Evolutionary conservation across 345 rosid species (phyloP), one percentile per base, ranked within the genome.

Genomic region (Aegle marmelos): DNA sequence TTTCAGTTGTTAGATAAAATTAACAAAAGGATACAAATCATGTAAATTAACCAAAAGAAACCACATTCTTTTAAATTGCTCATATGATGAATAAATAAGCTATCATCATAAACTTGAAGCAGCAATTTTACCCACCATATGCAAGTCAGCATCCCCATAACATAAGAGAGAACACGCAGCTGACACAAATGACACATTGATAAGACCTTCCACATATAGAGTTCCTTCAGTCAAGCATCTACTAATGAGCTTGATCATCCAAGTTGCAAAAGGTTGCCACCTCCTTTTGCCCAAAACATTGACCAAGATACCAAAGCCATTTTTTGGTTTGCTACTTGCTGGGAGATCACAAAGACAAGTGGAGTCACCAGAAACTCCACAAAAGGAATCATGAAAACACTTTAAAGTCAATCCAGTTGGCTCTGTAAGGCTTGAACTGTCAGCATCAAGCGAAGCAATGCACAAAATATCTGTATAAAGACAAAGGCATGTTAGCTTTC

Each of bases 211-310:
- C 70, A 93, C 97, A 58, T 88, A 89, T 69, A 95, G 87, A 62
- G 95, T 92, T 83, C 98, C 99, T 83, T 95, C 97, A 31, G 96
- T 88, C 74, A 94, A 74, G 89, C 97, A 96, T 87, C 88, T 94
- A 79, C 84, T 90, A 82, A 96, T 86, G 86, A 96, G 88, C 83
- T 88, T 94, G 76, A 96, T 79, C 28, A 86, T 84, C 95, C 97
- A 90, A 58, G 92, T 86, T 19, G 95, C 91, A 85, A 94, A 90
- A 75, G 91, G 89, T 76, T 84, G 91, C 99, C 97, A 96, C 84
- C 97, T 87, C 70, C 73, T 73, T 82, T 78, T 80, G 30, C 91
- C 92, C 67, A 74, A 80, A 66, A 94, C 78, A 82, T 91, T 88
- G 76, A 96, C 72, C 83, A 89, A 78, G 73, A 96, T 82, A 78